Evolutionary conservation across 164 flowering plant genomes (phyloP).

Genomic region (Liquidambar formosana): DNA sequence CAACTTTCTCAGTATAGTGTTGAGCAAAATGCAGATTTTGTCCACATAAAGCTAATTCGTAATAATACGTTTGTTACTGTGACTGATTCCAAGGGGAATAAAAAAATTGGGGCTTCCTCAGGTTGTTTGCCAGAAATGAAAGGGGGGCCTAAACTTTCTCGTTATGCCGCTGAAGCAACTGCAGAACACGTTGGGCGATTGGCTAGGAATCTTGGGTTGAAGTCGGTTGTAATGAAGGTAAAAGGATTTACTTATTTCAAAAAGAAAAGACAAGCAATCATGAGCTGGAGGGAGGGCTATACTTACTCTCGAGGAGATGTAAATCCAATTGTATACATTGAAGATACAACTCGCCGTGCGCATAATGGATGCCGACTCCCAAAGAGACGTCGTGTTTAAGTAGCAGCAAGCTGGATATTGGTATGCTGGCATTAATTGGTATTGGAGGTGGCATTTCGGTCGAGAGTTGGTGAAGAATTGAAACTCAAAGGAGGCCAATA

Average conservation of each 20-base stretch:
- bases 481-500: too few species aligned
- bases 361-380: conserved; percentile 67
- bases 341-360: conserved; percentile 52
- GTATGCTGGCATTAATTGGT: too few species aligned
- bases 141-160: conserved; percentile 43
- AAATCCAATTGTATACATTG: conserved; percentile 50
- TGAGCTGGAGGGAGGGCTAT: conserved; percentile 57
- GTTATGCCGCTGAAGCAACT: conserved; percentile 55
- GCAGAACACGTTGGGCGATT: conserved; percentile 57
- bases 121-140: conserved; percentile 40
- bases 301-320: conserved; percentile 27
- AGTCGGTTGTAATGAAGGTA: conserved; percentile 57
- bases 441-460: too few species aligned
- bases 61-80: conserved; percentile 61
- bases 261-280: conserved; percentile 55
- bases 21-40: conserved; percentile 47
- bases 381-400: conserved; percentile 47
- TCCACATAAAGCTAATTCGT: conserved; percentile 49
- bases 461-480: too few species aligned
- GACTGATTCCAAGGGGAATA: conserved; percentile 64
- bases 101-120: conserved; percentile 36
- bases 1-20: conserved; percentile 3
- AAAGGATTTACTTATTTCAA: conserved; percentile 55
- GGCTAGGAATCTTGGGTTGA: conserved; percentile 39
- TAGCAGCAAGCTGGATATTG: neutral